phyloP scores from a whole-genome alignment of 768 basidiomycete genomes.

The Leccinum sublutescens region DNA sequence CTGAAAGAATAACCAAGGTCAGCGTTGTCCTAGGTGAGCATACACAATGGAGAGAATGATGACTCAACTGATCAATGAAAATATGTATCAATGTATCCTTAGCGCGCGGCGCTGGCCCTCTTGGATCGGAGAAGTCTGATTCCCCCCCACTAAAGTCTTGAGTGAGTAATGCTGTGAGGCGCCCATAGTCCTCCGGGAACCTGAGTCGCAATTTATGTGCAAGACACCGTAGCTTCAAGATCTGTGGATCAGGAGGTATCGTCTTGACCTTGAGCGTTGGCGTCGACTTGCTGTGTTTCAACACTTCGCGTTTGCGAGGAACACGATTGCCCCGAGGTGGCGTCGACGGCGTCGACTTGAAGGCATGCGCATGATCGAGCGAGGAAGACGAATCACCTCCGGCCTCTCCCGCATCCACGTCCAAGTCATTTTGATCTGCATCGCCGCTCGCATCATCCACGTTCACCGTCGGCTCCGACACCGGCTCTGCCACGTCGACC shows the following conservation, averaged over 20 bases:
- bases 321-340: constrained; percentile 27
- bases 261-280: constrained; percentile 41
- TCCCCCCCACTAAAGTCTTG: constrained; percentile 36
- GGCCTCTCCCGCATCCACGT: constrained; percentile 10
- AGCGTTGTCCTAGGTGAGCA: neutral
- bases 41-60: neutral
- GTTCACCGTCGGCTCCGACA: constrained; percentile 24
- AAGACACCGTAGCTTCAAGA: constrained; percentile 51
- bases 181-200: constrained; percentile 52
- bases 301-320: constrained; percentile 20
- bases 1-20: constrained; percentile 37
- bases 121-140: constrained; percentile 35
- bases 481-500: constrained; percentile 17
- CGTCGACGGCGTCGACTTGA: constrained; percentile 31
- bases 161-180: constrained; percentile 31
- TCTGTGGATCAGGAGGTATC: constrained; percentile 45
- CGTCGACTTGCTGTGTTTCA: constrained; percentile 48
- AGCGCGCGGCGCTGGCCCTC: constrained; percentile 32
- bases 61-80: constrained; percentile 46
- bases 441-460: constrained; percentile 27
- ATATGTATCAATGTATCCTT: constrained; percentile 38
- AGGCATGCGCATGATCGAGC: constrained; percentile 16
- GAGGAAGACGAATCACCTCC: constrained; percentile 33
- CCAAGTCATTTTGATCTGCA: constrained; percentile 25
- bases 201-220: constrained; percentile 54